Evolutionary conservation across 352 stramenopile species (phyloP), one percentile per base, ranked within the genome.

Genomic region (Pythium phragmitis): DNA sequence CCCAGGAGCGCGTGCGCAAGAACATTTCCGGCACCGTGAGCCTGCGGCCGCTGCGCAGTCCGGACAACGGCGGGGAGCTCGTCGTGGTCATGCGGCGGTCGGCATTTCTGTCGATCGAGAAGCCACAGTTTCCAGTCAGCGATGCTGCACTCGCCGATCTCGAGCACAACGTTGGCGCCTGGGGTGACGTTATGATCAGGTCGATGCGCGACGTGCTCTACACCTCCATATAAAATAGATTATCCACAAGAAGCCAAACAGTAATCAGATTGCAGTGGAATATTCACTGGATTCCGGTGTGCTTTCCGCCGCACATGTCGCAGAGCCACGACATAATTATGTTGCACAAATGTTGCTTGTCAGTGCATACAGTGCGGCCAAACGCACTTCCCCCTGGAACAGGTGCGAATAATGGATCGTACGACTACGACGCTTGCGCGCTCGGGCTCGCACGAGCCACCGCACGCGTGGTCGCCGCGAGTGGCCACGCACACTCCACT

Each of bases 151-250:
- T 37, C 6, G 47, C 37, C 12, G 47, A 54, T 23, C 47, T 54
- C 6, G 26, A 39, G 47, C 3, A 13, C 12, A 54, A 21, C 14
- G 13, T 54, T 17, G 47, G 12, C 14, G 26, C 26, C 8, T 54
- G 47, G 47, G 47, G 47, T 26, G 47, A 54, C 26, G 13, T 54
- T 13, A 54, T 54, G 47, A 21, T 39, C 26, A 12, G 41, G 47
- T 41, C 47, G 26, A 54, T 54, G 47, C 47, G 26, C 26, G 47
- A n/a, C 11, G n/a, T 23, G 23, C 46, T 52, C n/a, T 50, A 16
- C 23, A 23, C 46, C 19, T 21, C 23, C 23, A 36, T 0, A 5
- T 37, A 41, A 13, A 13, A 41, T 41, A 21, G 21, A 21, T 21
- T 21, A 21, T 41, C 36, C 13, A 41, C 8, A 41, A 41, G 21